Evolutionary conservation across 2,329 filamentous ascomycete genomes (phyloP).

Genomic region (Coniochaeta sp.): DNA sequence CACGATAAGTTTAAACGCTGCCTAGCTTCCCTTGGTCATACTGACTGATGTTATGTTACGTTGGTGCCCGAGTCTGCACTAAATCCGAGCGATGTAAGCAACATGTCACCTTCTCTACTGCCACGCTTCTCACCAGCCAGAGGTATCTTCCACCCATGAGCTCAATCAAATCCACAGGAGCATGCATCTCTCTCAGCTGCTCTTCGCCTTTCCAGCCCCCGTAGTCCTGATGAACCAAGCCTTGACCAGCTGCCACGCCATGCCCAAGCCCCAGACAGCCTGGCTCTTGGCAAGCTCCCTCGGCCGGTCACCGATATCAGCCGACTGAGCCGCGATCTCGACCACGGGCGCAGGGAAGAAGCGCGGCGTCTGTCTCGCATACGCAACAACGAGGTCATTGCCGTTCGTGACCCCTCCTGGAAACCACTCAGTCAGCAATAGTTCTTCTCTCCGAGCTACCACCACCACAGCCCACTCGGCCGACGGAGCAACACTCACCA

Average conservation of each 20-base stretch:
- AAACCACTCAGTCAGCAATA: background rate
- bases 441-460: background rate
- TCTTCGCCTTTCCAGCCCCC: conserved; percentile 2
- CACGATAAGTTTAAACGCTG: too few relatives aligned
- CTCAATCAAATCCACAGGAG: background rate
- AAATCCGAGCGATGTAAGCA: too few relatives aligned
- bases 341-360: conserved; percentile 34
- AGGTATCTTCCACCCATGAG: background rate
- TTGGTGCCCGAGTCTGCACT: too few relatives aligned
- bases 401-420: conserved; percentile 51
- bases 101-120: too few relatives aligned
- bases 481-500: conserved; percentile 29
- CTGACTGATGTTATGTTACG: too few relatives aligned
- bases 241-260: conserved; percentile 30
- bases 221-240: conserved; percentile 20
- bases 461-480: too few relatives aligned
- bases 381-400: conserved; percentile 47
- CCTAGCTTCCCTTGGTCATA: too few relatives aligned
- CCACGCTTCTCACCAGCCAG: background rate
- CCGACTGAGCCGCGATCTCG: conserved; percentile 34
- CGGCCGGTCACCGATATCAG: conserved; percentile 40
- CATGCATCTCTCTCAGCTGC: background rate
- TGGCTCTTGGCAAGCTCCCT: conserved; percentile 34
- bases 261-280: conserved; percentile 21
- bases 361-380: conserved; percentile 31